phyloP scores from a whole-genome alignment of 345 rosid genomes.

The Cochlearia excelsa region DNA sequence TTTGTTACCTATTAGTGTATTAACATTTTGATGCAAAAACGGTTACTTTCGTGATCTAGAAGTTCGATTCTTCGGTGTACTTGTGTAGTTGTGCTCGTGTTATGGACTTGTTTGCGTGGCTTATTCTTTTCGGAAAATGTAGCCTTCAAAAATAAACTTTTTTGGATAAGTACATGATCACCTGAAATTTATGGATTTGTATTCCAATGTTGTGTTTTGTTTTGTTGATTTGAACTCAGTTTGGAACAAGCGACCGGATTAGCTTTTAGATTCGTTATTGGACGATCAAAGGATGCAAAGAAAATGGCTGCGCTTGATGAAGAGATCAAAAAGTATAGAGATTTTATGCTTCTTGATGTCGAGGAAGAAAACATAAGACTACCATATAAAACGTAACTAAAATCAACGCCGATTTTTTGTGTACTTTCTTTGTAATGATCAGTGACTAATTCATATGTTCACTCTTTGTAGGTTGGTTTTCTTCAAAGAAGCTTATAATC shows the following conservation, averaged over 20 bases:
- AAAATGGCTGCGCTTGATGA: constrained; percentile 64
- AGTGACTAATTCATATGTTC: neutral
- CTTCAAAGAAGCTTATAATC: constrained; percentile 64
- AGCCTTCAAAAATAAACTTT: no score
- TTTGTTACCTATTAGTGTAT: neutral
- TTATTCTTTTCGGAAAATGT: no score
- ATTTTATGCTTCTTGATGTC: constrained; percentile 66
- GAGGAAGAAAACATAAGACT: constrained; percentile 67
- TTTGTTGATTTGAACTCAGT: constrained; percentile 36
- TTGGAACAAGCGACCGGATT: constrained; percentile 89
- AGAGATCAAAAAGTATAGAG: constrained; percentile 60
- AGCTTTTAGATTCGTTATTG: constrained; percentile 77
- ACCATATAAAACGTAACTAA: constrained; percentile 65
- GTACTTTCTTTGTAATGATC: neutral
- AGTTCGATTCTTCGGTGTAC: neutral
- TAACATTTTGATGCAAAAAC: neutral
- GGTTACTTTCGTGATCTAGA: neutral
- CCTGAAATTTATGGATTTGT: neutral
- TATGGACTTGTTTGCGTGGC: neutral
- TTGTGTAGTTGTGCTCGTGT: no score
- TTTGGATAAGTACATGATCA: no score
- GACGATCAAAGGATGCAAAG: constrained; percentile 54
- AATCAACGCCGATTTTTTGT: neutral
- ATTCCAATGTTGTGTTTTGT: constrained; percentile 5
- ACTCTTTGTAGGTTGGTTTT: constrained; percentile 48